phyloP scores from a whole-genome alignment of 768 basidiomycete species.

The Tulasnella sp. region DNA sequence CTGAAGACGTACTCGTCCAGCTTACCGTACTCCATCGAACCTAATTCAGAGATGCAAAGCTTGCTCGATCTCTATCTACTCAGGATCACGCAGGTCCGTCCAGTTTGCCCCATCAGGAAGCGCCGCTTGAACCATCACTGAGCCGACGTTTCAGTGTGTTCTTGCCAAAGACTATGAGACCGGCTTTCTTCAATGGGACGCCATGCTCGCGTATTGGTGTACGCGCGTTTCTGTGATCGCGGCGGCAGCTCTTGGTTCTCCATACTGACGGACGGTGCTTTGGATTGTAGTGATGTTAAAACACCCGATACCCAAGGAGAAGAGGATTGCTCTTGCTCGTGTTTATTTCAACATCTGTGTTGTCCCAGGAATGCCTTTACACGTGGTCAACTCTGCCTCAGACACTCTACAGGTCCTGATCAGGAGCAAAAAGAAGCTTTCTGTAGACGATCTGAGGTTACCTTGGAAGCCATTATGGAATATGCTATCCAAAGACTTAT shows the following conservation, averaged over 20 bases:
- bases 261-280: not conserved
- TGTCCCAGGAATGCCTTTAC: slow-evolving; percentile 64
- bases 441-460: slow-evolving; percentile 67
- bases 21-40: slow-evolving; percentile 69
- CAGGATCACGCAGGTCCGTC: slow-evolving; percentile 13
- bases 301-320: slow-evolving; percentile 76
- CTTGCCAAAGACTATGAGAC: slow-evolving; percentile 76
- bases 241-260: not conserved
- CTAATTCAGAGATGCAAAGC: slow-evolving; percentile 62
- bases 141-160: slow-evolving; percentile 50
- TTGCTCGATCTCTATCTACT: slow-evolving; percentile 55
- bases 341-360: slow-evolving; percentile 69
- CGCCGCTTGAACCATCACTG: not conserved
- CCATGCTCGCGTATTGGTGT: slow-evolving; percentile 53
- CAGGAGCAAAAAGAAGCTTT: slow-evolving; percentile 60
- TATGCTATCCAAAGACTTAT: slow-evolving; percentile 61
- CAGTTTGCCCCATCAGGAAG: slow-evolving; percentile 29
- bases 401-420: slow-evolving; percentile 52
- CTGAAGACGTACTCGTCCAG: slow-evolving; percentile 50
- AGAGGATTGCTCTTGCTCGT: slow-evolving; percentile 60
- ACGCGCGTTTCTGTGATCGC: not conserved
- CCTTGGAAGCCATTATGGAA: slow-evolving; percentile 75
- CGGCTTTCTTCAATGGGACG: slow-evolving; percentile 72
- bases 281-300: slow-evolving; percentile 57
- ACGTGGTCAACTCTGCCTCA: slow-evolving; percentile 54